Evolutionary conservation across 129 eudicot genomes (phyloP), one percentile per base, ranked within the genome.

Genomic region (Tanacetum coccineum): DNA sequence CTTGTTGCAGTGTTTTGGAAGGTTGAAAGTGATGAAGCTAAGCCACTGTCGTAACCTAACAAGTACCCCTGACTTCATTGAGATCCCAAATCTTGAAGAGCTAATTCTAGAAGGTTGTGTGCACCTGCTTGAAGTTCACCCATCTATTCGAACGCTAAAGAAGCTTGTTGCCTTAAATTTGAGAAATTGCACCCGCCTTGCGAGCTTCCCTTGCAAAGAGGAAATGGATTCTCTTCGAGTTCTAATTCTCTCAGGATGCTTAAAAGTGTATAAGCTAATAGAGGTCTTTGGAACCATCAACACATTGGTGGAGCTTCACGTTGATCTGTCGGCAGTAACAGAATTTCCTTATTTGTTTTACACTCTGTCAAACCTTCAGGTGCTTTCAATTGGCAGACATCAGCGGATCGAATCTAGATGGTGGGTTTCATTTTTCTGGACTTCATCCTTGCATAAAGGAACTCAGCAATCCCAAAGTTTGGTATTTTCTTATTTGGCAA

Each of bases 61-160:
- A 28, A 54, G 44, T 10, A 66, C 73, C 12, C 78, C 73, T 1
- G 60, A 74, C 65, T 74, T 74, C 60, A 55, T 36, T 13, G 32
- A 49, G 42, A 42, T 66, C 3, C 46, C 54, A 28, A 66, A 67
- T 67, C 74, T 75, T 6, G 47, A 67, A 48, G 64, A 55, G 36
- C 39, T 75, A 40, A 19, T 13, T 50, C 59, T 75, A 9, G 71
- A 59, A 48, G 61, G 71, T 22, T 75, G 79, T 67, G 17, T 21
- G 14, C 67, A 36, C 22, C 49, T 75, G 68, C 17, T 18, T 17
- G 32, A 67, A 13, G n/a, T 75, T 32, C 70, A 75, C 45, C 21
- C 53, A 18, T 75, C 79, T 26, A 18, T 75, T 48, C 68, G 74
- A 59, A 5, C 11, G 14, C 79, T 66, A 22, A 59, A 49, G 49